Base-by-base conservation (phyloP, 129 eudicot genomes). In the Flaveria bidentis region DNA sequence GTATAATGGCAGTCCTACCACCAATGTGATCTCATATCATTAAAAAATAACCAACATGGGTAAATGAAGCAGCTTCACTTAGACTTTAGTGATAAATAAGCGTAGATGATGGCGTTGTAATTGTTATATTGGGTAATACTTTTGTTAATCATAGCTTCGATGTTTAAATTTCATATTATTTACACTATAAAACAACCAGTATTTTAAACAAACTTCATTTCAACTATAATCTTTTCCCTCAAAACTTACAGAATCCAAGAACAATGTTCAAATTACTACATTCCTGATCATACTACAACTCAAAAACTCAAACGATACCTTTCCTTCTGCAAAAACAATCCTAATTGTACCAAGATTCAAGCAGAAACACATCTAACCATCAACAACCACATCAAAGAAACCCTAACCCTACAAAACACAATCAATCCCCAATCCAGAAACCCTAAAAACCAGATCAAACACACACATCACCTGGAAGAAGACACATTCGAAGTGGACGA, bases 401-500 rank as follows among this genome's bases (percentile, higher is more conserved):
- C 64, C 61, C 67, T 69, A 75, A 75, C 28, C 47, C 14, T 20
- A 80, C 12, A 42, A 60, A 78, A 52, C 0, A 30, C 5, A 12
- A 75, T 51, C 7, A 22, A 39, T 57, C 0, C 12, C 28, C 65
- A 49, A 49, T 55, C 26, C 18, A 50, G 52, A 69, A 53, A 63
- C 41, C 41, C 41, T 36, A 5, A 36, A 22, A 66, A 9, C 13
- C 36, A 12, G 30, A 44, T 22, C 26, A 30, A 44, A 73, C 14
- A 51, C 45, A 69, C 63, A 26, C 22, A 56, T 46, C 53, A 93
- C 98, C 98, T 90, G 47, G 97, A 88, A 74, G 89, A 90, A 76
- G 95, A 83, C 61, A 87, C 72, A 84, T 80, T 90, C 17, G 98
- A 76, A 73, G 92, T 90, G 25, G 98, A 87, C 17, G 98, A 90